Evolutionary conservation across 441 rosid species (phyloP).

Genomic region (Viola pubescens): DNA sequence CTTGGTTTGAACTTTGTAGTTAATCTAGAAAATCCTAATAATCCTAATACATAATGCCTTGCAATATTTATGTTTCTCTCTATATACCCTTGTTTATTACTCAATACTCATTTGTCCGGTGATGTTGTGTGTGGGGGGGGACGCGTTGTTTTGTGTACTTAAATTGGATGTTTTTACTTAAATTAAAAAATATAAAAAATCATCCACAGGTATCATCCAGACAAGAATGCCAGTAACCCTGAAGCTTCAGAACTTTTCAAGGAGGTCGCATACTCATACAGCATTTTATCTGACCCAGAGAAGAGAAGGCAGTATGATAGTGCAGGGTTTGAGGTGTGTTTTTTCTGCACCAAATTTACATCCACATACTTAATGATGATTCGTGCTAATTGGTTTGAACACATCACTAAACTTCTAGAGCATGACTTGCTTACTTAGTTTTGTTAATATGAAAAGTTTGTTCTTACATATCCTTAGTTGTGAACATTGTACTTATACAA

Average conservation of each 20-base stretch:
- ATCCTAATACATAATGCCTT: background rate
- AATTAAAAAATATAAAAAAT: slow-evolving; percentile 12
- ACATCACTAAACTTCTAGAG: background rate
- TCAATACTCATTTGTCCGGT: background rate
- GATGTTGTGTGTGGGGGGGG: too few relatives aligned
- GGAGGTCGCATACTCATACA: slow-evolving; percentile 95
- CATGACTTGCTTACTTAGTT: too few relatives aligned
- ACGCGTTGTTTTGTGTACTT: too few relatives aligned
- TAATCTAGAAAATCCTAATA: background rate
- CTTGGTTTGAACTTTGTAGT: too few relatives aligned
- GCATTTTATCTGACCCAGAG: slow-evolving; percentile 93
- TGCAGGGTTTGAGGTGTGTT: slow-evolving; percentile 84
- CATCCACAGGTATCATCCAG: slow-evolving; percentile 77
- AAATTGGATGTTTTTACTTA: background rate
- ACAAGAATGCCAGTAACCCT: slow-evolving; percentile 85
- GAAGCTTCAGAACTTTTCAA: slow-evolving; percentile 92
- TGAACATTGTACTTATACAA: too few relatives aligned
- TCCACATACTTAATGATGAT: background rate
- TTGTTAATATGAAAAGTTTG: too few relatives aligned
- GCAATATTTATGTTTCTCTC: background rate
- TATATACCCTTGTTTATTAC: background rate
- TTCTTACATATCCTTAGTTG: too few relatives aligned
- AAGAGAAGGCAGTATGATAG: slow-evolving; percentile 94
- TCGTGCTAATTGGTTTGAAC: slow-evolving; percentile 1
- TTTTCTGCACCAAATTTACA: background rate